Evolutionary conservation across 164 flowering plant species (phyloP), one percentile per base, ranked within the genome.

Genomic region (Brasenia schreberi): DNA sequence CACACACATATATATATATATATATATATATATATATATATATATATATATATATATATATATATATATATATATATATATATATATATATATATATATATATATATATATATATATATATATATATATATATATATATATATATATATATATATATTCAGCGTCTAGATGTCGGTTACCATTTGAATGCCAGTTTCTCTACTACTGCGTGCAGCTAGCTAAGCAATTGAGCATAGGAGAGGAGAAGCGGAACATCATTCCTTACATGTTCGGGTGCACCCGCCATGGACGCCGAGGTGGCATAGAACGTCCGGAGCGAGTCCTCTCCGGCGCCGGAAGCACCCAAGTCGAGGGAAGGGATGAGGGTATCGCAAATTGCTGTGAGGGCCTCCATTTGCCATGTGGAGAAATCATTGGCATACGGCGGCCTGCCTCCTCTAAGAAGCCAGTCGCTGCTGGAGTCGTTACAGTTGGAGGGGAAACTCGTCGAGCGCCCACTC

Each of bases 281-380:
- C 12, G 76, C 75, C 84, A 78, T 81, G 78, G 96, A 83, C 49
- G 96, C 91, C 0, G 96, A 88, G 39, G 87, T 81, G n/a, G 27
- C 67, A 63, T 63, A 88, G 72, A 80, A 90, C 0, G 52, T 64
- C 59, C 53, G 59, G 19, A 73, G 62, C 6, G 79, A 62, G 4
- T 75, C 78, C 44, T 76, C 74, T 23, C 4, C 59, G 17, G 60
- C 53, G 58, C 5, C 12, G 56, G 56, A 14, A 14, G 56, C 9
- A 9, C 4, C 56, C 56, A 68, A 16, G 23, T 69, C 65, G 42
- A 81, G 18, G 59, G 87, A 76, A 0, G 90, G 90, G 76, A 87
- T 64, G 67, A 83, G 67, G 43, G 92, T 81, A 72, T 89, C 92
- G 42, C 92, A 84, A 19, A 87, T 23, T 1, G 96, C 88, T 7